phyloP scores from a whole-genome alignment of 352 stramenopile genomes.

The Pythium phragmiticola region DNA sequence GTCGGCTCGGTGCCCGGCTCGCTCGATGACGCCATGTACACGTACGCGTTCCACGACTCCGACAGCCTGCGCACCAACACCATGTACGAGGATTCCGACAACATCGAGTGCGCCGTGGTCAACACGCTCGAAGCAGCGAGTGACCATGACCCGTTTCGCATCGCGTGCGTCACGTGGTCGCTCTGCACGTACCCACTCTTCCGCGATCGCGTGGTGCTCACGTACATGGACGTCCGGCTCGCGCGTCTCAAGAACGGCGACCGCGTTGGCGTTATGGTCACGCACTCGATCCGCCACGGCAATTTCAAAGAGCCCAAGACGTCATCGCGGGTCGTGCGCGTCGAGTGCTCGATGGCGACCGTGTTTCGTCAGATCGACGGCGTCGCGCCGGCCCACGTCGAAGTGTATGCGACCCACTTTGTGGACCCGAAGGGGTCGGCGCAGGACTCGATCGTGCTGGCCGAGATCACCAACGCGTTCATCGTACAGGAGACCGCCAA shows the following conservation, averaged over 20 bases:
- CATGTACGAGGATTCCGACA: conserved; percentile 36
- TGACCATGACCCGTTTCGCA: conserved; percentile 43
- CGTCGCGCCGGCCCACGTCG: conserved; percentile 27
- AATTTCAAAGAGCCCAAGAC: conserved; percentile 34
- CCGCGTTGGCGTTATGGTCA: conserved; percentile 43
- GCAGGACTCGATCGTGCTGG: conserved; percentile 2
- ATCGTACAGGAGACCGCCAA: conserved; percentile 29
- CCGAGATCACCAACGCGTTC: conserved; percentile 11
- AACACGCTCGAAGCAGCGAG: conserved; percentile 34
- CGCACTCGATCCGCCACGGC: conserved; percentile 49
- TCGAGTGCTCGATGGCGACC: conserved; percentile 34
- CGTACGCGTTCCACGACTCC: conserved; percentile 34
- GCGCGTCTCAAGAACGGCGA: conserved; percentile 31
- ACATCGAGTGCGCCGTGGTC: conserved; percentile 44
- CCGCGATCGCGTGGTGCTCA: conserved; percentile 23
- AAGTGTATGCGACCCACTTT: conserved; percentile 47
- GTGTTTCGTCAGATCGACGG: conserved; percentile 44
- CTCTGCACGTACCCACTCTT: conserved; percentile 19
- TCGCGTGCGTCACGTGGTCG: conserved; percentile 49
- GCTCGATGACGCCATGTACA: conserved; percentile 60
- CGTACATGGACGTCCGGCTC: conserved; percentile 22
- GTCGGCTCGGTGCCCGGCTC: conserved; percentile 39
- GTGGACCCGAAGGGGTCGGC: conserved; percentile 21
- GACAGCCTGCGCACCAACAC: conserved; percentile 34
- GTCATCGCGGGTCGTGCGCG: conserved; percentile 34